Conservation (phyloP, 352 stramenopile species). For the Aphanomyces astaci region DNA sequence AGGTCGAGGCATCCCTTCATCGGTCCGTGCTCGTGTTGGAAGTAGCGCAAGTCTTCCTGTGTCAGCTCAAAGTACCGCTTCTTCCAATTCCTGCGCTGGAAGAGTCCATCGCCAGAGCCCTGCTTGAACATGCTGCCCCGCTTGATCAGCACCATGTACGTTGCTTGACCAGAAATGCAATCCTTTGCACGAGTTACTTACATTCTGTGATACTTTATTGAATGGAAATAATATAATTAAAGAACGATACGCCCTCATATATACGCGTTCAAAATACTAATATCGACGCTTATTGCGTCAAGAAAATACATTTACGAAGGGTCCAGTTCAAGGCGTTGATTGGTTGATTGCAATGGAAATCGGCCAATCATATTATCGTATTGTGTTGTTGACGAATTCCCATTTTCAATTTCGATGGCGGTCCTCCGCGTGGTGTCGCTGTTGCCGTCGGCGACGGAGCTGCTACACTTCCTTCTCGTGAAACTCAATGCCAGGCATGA, state of each 20-base stretch:
- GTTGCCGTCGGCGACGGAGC: slow-evolving; percentile 21
- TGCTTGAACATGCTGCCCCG: slow-evolving; percentile 72
- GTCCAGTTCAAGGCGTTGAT: too few relatives aligned
- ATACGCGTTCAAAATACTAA: too few relatives aligned
- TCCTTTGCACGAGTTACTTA: not conserved
- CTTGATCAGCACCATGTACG: slow-evolving; percentile 1
- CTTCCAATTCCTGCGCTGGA: slow-evolving; percentile 74
- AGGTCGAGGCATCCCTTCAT: not conserved
- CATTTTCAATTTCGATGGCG: slow-evolving; percentile 3
- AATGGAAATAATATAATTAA: not conserved
- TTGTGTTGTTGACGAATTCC: too few relatives aligned
- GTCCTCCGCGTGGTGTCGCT: slow-evolving; percentile 13
- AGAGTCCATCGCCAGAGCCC: slow-evolving; percentile 44
- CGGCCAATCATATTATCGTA: too few relatives aligned
- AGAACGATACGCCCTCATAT: too few relatives aligned
- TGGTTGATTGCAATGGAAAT: too few relatives aligned
- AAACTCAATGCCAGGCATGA: not conserved
- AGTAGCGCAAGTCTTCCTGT: slow-evolving; percentile 6
- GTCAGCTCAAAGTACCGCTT: slow-evolving; percentile 50
- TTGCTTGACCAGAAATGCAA: not conserved
- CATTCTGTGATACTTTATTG: not conserved
- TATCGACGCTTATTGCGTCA: too few relatives aligned
- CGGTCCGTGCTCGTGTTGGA: not conserved
- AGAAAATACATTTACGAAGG: too few relatives aligned
- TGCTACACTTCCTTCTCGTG: slow-evolving; percentile 3